These are phyloP conservation scores for Phaseolus coccineus DNA, from an alignment of 331 rosid species.

Conservation along the genomic window DNA sequence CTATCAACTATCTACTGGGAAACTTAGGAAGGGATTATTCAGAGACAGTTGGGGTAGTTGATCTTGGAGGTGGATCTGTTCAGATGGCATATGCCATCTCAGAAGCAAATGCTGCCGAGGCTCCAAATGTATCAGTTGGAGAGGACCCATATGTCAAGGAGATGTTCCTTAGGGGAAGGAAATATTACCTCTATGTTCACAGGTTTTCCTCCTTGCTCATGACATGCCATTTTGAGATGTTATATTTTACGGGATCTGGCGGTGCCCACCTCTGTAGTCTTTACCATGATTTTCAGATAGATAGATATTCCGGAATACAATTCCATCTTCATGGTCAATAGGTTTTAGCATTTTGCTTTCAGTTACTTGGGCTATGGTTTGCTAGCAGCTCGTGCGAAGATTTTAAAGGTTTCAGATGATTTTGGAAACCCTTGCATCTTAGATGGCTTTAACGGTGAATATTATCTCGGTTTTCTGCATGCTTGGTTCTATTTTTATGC, in stretches of 20 bases:
- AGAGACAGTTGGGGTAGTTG: slow-evolving; percentile 88
- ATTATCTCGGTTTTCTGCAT: slow-evolving; percentile 38
- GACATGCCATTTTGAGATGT: slow-evolving; percentile 39
- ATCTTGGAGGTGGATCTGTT: slow-evolving; percentile 98
- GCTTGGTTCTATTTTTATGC: neutral
- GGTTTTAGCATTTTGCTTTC: slow-evolving; percentile 46
- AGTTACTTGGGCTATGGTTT: slow-evolving; percentile 90
- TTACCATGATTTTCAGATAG: slow-evolving; percentile 3
- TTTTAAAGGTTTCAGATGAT: slow-evolving; percentile 64
- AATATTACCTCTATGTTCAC: slow-evolving; percentile 87
- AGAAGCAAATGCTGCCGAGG: slow-evolving; percentile 68
- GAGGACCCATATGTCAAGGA: slow-evolving; percentile 71
- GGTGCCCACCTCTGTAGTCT: slow-evolving; percentile 8
- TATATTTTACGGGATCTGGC: slow-evolving; percentile 27
- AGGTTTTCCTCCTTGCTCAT: slow-evolving; percentile 66
- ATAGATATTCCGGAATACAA: neutral
- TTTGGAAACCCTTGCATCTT: slow-evolving; percentile 78
- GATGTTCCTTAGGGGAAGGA: slow-evolving; percentile 81
- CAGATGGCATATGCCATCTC: slow-evolving; percentile 98
- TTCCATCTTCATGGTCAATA: slow-evolving; percentile 38
- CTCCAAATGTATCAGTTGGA: slow-evolving; percentile 64
- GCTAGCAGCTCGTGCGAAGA: slow-evolving; percentile 95
- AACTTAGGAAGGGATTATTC: slow-evolving; percentile 76
- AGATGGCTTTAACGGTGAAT: slow-evolving; percentile 76
- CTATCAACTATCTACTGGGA: slow-evolving; percentile 85